Evolutionary conservation across 176 grass and related monocot genomes (phyloP).

Genomic region (Oryza coarctata): DNA sequence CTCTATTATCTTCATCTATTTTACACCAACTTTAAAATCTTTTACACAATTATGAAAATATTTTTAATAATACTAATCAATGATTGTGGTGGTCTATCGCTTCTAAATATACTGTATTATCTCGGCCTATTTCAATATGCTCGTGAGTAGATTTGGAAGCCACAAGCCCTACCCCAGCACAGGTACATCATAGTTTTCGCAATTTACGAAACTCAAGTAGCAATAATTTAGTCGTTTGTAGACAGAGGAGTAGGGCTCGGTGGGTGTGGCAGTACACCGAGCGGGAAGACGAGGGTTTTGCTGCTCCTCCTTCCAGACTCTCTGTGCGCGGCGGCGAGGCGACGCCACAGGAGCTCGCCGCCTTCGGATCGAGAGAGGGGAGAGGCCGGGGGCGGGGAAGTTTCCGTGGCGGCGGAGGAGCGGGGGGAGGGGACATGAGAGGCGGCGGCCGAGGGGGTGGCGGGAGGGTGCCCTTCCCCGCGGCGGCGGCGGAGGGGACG

Average conservation of each 20-base stretch:
- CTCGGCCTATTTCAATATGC: too few relatives aligned
- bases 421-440: slow-evolving; percentile 40
- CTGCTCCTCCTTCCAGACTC: slow-evolving; percentile 3
- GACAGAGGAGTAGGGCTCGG: background rate
- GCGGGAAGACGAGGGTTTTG: slow-evolving; percentile 42
- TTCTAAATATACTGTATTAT: too few relatives aligned
- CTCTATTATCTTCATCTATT: background rate
- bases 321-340: slow-evolving; percentile 7
- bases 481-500: slow-evolving; percentile 1
- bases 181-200: background rate
- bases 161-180: slow-evolving; percentile 18
- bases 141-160: background rate
- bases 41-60: too few relatives aligned
- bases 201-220: background rate
- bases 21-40: too few relatives aligned
- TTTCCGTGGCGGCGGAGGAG: slow-evolving; percentile 1
- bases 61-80: too few relatives aligned
- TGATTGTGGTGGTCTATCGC: too few relatives aligned
- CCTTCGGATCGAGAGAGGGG: slow-evolving; percentile 39
- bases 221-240: background rate
- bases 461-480: slow-evolving; percentile 24
- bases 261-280: slow-evolving; percentile 18
- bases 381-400: background rate
- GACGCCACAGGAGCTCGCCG: slow-evolving; percentile 25
- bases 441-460: slow-evolving; percentile 37